Evolutionary conservation across 139 green algal genomes (phyloP), one percentile per base, ranked within the genome.

Genomic region (Chlamydomonas eustigma): DNA sequence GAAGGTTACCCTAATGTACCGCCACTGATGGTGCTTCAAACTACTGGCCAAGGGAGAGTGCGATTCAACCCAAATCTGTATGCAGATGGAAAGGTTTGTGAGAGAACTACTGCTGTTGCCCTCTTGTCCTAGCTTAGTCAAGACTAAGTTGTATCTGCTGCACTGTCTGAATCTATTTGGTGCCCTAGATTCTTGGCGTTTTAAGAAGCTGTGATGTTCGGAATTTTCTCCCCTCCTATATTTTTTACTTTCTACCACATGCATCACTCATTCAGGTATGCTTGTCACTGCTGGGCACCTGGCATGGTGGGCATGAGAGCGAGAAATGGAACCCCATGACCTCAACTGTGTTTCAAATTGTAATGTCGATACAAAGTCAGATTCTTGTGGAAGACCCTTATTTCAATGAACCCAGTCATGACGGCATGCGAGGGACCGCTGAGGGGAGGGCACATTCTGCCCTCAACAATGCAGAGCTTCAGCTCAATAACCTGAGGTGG

Each of bases 11-110:
- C 92, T 25, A 81, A 85, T 36, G 81, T 90, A 36, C 86, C 92
- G 5, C 92, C 92, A 4, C 81, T 91, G 25, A 82, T 92, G 81
- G 80, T 90, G 64, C 78, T 92, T 33, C 88, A 91, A 34, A 95
- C 88, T 28, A 93, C 91, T 0, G 91, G 89, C 3, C 75, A 78
- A 12, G 90, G 88, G n/a, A 73, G 84, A 0, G 86, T 81, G 1
- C 77, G 92, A 30, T 93, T 93, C 89, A 97, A 97, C 83, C 92
- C 92, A 35, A 97, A 97, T 82, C 85, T 96, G 37, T 94, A 93
- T 67, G 83, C 85, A 2, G 83, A 88, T 71, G 92, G 92, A 84
- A 97, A 96, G 86, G 92, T 81, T 38, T 5, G 75, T 58, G 18
- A 12, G n/a, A 5, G 32, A 4, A 25, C 37, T 39, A 6, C 39